phyloP scores from a whole-genome alignment of 306 rosid species.

The Vigna angularis region DNA sequence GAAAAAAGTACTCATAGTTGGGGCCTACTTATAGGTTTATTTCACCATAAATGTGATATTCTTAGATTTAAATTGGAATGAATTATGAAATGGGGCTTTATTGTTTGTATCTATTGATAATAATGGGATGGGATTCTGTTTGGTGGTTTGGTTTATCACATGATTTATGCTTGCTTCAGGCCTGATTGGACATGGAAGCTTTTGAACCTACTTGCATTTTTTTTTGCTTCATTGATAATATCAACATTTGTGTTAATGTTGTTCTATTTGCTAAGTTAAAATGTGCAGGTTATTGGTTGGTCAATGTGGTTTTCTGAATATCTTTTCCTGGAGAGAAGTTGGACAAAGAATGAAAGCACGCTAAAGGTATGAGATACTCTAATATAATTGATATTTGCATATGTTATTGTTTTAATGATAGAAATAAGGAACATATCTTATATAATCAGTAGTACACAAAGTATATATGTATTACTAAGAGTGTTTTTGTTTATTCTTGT shows the following conservation, averaged over 20 bases:
- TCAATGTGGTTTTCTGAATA: constrained; percentile 99
- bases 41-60: constrained; percentile 6
- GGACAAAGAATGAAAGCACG: constrained; percentile 95
- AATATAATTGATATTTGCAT: no score
- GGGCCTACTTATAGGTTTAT: not conserved
- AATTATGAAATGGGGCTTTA: not conserved
- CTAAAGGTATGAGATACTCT: no score
- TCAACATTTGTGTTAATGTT: constrained; percentile 9
- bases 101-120: constrained; percentile 7
- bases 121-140: constrained; percentile 23
- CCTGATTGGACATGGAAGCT: constrained; percentile 7
- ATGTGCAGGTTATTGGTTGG: constrained; percentile 92
- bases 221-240: not conserved
- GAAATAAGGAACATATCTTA: no score
- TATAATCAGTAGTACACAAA: no score
- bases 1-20: not conserved
- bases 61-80: constrained; percentile 19
- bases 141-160: constrained; percentile 23
- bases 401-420: no score
- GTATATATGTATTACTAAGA: no score
- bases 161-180: constrained; percentile 3
- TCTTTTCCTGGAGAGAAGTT: constrained; percentile 91
- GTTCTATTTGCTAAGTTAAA: constrained; percentile 25
- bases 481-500: no score
- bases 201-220: not conserved